phyloP scores from a whole-genome alignment of 345 rosid genomes.

The Eucalyptus grandis region DNA sequence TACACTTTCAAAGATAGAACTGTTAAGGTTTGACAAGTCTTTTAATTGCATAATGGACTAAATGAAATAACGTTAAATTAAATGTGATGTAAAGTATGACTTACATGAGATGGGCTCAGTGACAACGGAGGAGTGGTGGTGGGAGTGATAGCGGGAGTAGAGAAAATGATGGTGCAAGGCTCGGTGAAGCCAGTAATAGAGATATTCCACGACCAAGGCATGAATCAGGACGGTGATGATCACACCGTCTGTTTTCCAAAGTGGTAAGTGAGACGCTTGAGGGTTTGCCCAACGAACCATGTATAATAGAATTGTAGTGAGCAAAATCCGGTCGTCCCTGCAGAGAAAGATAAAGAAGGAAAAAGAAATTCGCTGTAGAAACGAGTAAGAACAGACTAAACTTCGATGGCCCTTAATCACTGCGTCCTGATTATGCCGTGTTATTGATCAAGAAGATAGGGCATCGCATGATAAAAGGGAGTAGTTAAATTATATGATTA shows the following conservation, averaged over 20 bases:
- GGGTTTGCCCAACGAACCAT: background rate
- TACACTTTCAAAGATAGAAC: background rate
- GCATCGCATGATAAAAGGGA: background rate
- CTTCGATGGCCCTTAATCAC: background rate
- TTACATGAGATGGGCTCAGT: slow-evolving; percentile 59
- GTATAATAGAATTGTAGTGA: slow-evolving; percentile 10
- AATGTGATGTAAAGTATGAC: background rate
- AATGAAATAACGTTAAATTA: background rate
- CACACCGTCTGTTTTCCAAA: slow-evolving; percentile 47
- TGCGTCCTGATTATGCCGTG: background rate
- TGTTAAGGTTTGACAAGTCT: background rate
- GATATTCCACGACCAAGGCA: slow-evolving; percentile 52
- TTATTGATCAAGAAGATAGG: background rate
- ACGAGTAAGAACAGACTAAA: background rate
- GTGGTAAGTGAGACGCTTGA: slow-evolving; percentile 11
- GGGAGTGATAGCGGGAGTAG: slow-evolving; percentile 78
- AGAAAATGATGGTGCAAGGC: slow-evolving; percentile 61
- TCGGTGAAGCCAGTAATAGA: slow-evolving; percentile 73
- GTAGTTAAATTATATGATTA: too few relatives aligned
- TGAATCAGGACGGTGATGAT: slow-evolving; percentile 27
- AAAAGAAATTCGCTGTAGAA: background rate
- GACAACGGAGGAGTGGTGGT: slow-evolving; percentile 69
- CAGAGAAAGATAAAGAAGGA: background rate
- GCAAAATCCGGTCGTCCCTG: slow-evolving; percentile 48
- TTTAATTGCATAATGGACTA: background rate